Percentiles rank a stretch among this genome's conserved stretches.
Evolutionary conservation across 805 yeast genomes (phyloP).

Genomic region (Candida orba): DNA sequence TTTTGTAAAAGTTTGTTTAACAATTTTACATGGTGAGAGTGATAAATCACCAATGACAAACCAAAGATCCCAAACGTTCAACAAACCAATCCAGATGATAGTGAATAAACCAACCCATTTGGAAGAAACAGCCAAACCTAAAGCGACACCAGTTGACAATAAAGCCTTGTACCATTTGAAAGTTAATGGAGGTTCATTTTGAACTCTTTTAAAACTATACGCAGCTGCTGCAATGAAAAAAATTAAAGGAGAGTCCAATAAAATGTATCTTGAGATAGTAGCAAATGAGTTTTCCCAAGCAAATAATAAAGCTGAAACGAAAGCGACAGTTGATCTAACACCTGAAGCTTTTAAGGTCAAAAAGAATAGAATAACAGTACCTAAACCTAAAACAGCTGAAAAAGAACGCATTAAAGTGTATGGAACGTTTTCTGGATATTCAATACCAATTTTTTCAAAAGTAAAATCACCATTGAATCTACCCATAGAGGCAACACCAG

Average conservation of each 20-base stretch:
- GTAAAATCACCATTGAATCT: conserved; percentile 69
- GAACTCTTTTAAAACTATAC: conserved; percentile 60
- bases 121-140: conserved; percentile 67
- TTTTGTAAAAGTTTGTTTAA: conserved; percentile 44
- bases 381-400: conserved; percentile 62
- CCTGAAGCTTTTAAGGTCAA: conserved; percentile 68
- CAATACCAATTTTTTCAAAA: conserved; percentile 60
- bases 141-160: conserved; percentile 55
- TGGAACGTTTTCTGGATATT: conserved; percentile 51
- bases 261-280: conserved; percentile 68
- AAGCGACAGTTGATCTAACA: conserved; percentile 56
- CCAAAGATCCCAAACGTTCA: conserved; percentile 61
- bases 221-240: conserved; percentile 70
- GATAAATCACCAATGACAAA: conserved; percentile 64
- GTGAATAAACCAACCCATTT: conserved; percentile 87
- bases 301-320: conserved; percentile 47
- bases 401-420: conserved; percentile 63
- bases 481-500: conserved; percentile 57
- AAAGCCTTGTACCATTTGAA: conserved; percentile 52
- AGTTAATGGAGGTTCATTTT: conserved; percentile 56
- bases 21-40: conserved; percentile 36
- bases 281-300: conserved; percentile 60
- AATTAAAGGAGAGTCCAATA: conserved; percentile 68
- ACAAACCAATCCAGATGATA: conserved; percentile 65
- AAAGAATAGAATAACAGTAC: conserved; percentile 57